Evolutionary conservation across 2,329 filamentous ascomycete species (phyloP).

Genomic region (Colletotrichum endophyticum): DNA sequence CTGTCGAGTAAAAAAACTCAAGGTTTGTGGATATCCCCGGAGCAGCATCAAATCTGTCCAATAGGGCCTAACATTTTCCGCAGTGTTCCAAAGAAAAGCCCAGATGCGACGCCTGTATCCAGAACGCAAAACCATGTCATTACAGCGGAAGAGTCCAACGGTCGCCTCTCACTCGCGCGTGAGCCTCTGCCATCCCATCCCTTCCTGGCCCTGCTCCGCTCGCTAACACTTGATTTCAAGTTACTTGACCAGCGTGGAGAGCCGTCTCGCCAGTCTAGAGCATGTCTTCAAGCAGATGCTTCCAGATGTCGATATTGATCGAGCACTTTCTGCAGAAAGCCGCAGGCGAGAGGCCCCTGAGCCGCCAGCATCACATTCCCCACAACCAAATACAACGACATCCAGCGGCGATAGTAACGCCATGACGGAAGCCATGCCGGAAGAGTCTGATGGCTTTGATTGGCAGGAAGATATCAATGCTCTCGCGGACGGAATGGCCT

Average conservation of each 20-base stretch:
- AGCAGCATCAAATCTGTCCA: not conserved
- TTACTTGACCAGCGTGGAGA: slow-evolving; percentile 27
- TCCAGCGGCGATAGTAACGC: not conserved
- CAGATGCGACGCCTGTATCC: slow-evolving; percentile 26
- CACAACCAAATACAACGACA: not conserved
- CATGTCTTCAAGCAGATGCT: slow-evolving; percentile 23
- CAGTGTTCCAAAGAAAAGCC: slow-evolving; percentile 30
- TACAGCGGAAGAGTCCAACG: slow-evolving; percentile 29
- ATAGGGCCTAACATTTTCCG: not conserved
- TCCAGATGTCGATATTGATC: slow-evolving; percentile 27
- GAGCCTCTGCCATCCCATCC: not conserved
- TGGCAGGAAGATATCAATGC: slow-evolving; percentile 36
- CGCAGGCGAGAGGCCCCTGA: not conserved
- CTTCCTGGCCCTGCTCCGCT: not conserved
- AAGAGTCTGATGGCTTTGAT: slow-evolving; percentile 34
- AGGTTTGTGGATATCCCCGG: slow-evolving; percentile 5
- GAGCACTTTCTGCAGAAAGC: slow-evolving; percentile 19
- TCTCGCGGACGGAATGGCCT: slow-evolving; percentile 38
- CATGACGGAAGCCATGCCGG: slow-evolving; percentile 30
- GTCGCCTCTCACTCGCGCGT: slow-evolving; percentile 30
- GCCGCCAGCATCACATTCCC: not conserved
- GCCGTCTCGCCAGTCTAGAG: slow-evolving; percentile 24
- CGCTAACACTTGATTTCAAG: slow-evolving; percentile 2
- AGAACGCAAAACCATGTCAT: slow-evolving; percentile 26
- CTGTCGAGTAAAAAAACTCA: slow-evolving; percentile 26